Conservation (phyloP, 2,329 filamentous ascomycete genomes). For the Cyphellophora attinorum region DNA sequence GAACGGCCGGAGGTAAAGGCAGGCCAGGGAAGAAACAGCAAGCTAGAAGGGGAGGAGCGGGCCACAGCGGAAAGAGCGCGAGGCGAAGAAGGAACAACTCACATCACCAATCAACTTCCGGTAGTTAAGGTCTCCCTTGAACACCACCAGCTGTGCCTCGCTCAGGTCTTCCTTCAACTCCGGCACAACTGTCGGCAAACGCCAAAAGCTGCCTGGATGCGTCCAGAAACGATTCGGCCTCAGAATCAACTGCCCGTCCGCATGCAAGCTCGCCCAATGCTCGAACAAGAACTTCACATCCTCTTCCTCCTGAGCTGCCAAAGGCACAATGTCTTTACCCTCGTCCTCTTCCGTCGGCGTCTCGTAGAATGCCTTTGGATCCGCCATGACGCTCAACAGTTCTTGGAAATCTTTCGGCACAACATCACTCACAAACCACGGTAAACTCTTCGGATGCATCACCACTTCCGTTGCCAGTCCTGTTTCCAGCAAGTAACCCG, state of each 20-base stretch:
- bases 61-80: background rate
- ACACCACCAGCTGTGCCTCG: constrained; percentile 76
- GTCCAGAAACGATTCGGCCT: constrained; percentile 91
- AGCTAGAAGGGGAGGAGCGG: constrained; percentile 4
- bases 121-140: constrained; percentile 97
- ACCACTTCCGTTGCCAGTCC: constrained; percentile 80
- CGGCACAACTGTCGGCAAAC: constrained; percentile 60
- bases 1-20: background rate
- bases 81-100: constrained; percentile 27
- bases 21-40: background rate
- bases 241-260: constrained; percentile 72
- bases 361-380: constrained; percentile 70
- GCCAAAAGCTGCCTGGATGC: constrained; percentile 76
- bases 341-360: constrained; percentile 58
- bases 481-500: constrained; percentile 76
- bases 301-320: constrained; percentile 57
- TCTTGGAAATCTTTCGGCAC: constrained; percentile 74
- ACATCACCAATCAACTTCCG: constrained; percentile 85
- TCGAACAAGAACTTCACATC: constrained; percentile 69
- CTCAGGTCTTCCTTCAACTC: constrained; percentile 68
- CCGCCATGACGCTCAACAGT: constrained; percentile 70
- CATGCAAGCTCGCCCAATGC: constrained; percentile 71
- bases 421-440: constrained; percentile 98
- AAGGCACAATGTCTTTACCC: constrained; percentile 47
- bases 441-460: constrained; percentile 86